Conservation (phyloP, 2,329 filamentous ascomycete species). For the Alternaria rosae region DNA sequence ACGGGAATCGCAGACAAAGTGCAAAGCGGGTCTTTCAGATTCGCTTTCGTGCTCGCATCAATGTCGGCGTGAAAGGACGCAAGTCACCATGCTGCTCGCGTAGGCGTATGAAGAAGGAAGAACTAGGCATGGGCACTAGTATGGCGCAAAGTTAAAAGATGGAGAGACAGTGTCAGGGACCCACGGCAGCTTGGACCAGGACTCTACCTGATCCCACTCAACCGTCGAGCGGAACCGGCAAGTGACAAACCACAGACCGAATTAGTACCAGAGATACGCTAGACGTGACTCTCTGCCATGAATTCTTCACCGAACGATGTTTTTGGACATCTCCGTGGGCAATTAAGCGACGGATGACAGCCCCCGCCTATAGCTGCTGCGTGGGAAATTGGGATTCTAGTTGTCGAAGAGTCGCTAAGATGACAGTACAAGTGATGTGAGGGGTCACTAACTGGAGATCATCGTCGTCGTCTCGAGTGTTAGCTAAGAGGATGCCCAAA, state of each 20-base stretch:
- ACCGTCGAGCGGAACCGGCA: conserved; percentile 18
- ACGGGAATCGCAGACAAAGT: conserved; percentile 11
- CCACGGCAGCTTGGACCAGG: conserved; percentile 34
- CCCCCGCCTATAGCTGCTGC: conserved; percentile 22
- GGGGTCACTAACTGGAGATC: background rate
- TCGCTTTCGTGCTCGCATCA: conserved; percentile 6
- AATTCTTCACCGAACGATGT: background rate
- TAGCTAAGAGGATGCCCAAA: background rate
- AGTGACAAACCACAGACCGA: conserved; percentile 11
- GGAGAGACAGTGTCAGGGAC: conserved; percentile 5
- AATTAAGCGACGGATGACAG: conserved; percentile 10
- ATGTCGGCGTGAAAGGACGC: conserved; percentile 15
- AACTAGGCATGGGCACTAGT: conserved; percentile 7
- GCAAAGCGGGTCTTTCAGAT: conserved; percentile 11
- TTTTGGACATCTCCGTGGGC: background rate
- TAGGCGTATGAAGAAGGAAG: conserved; percentile 13
- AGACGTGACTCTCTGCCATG: conserved; percentile 9
- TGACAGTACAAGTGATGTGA: conserved; percentile 12
- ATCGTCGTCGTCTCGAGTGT: background rate
- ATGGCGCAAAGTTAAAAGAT: conserved; percentile 17
- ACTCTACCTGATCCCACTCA: conserved; percentile 27
- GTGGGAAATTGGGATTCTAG: conserved; percentile 12
- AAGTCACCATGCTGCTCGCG: conserved; percentile 15
- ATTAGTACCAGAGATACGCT: conserved; percentile 6
- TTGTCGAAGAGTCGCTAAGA: conserved; percentile 7